Percentiles rank a stretch among this genome's conserved stretches.
phyloP scores from a whole-genome alignment of 2,329 filamentous ascomycete species.

The Alternaria arborescens region DNA sequence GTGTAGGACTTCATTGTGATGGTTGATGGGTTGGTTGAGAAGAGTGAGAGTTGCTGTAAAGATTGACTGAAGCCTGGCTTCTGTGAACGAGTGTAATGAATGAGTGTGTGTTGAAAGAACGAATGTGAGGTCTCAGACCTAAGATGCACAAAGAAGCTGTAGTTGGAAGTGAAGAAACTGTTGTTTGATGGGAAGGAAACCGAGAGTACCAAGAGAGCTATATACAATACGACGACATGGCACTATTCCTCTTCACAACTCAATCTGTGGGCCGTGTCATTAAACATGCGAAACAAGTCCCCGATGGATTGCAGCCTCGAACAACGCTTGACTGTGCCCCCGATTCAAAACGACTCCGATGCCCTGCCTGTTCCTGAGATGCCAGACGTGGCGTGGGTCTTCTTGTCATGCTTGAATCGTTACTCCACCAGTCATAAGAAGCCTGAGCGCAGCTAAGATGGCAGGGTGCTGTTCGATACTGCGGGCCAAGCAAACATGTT shows the following conservation, averaged over 20 bases:
- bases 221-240: slow-evolving; percentile 27
- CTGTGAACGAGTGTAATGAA: slow-evolving; percentile 41
- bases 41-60: slow-evolving; percentile 23
- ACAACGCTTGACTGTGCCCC: slow-evolving; percentile 31
- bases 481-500: slow-evolving; percentile 23
- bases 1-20: slow-evolving; percentile 56
- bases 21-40: slow-evolving; percentile 24
- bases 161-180: slow-evolving; percentile 33
- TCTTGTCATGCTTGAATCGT: slow-evolving; percentile 30
- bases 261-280: slow-evolving; percentile 45
- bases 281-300: slow-evolving; percentile 47
- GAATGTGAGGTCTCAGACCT: slow-evolving; percentile 53
- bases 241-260: slow-evolving; percentile 22
- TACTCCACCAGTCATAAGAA: slow-evolving; percentile 40
- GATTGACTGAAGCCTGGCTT: slow-evolving; percentile 46
- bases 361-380: slow-evolving; percentile 24
- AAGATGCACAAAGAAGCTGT: slow-evolving; percentile 37
- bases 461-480: slow-evolving; percentile 29
- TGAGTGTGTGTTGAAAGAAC: slow-evolving; percentile 41
- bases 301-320: slow-evolving; percentile 27
- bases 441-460: slow-evolving; percentile 19
- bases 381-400: slow-evolving; percentile 28
- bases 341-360: slow-evolving; percentile 24
- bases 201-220: slow-evolving; percentile 19
- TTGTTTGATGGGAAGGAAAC: slow-evolving; percentile 24